Evolutionary conservation across 2,329 filamentous ascomycete species (phyloP).

Genomic region (Sporothrix dimorphospora): DNA sequence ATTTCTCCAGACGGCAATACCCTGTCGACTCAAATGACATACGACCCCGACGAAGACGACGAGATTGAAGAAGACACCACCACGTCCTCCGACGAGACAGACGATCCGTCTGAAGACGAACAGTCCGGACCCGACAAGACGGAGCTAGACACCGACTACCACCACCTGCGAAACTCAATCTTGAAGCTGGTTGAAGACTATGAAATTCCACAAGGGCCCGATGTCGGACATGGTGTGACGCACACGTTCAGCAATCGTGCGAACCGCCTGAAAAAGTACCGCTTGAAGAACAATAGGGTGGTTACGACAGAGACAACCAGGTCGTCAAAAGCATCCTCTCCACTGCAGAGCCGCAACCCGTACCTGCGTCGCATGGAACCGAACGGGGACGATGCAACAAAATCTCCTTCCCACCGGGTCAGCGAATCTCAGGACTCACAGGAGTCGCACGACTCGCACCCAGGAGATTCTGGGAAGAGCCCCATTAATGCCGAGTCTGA

Average conservation of each 20-base stretch:
- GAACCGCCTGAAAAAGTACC: conserved; percentile 62
- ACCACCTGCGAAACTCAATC: conserved; percentile 78
- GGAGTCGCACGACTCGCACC: background rate
- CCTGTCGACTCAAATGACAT: conserved; percentile 72
- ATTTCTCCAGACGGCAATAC: conserved; percentile 72
- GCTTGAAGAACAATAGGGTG: conserved; percentile 63
- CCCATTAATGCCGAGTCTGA: background rate
- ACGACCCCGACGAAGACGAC: conserved; percentile 65
- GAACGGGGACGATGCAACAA: background rate
- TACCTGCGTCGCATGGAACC: conserved; percentile 25
- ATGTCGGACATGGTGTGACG: conserved; percentile 61
- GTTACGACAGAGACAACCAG: conserved; percentile 53
- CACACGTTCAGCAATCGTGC: conserved; percentile 71
- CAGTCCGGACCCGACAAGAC: conserved; percentile 63
- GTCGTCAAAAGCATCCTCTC: background rate
- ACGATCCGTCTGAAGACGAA: conserved; percentile 59
- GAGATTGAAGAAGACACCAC: conserved; percentile 62
- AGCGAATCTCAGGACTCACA: background rate
- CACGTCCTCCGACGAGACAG: conserved; percentile 63
- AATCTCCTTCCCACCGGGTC: background rate
- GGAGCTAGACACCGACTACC: conserved; percentile 77
- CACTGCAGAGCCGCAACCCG: conserved; percentile 59
- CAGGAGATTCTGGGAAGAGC: background rate
- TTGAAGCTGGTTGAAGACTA: conserved; percentile 80
- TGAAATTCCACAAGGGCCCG: conserved; percentile 71